These are phyloP conservation scores for Xylaria digitata DNA, from an alignment of 2,329 filamentous ascomycete genomes.

Conservation along the genomic window DNA sequence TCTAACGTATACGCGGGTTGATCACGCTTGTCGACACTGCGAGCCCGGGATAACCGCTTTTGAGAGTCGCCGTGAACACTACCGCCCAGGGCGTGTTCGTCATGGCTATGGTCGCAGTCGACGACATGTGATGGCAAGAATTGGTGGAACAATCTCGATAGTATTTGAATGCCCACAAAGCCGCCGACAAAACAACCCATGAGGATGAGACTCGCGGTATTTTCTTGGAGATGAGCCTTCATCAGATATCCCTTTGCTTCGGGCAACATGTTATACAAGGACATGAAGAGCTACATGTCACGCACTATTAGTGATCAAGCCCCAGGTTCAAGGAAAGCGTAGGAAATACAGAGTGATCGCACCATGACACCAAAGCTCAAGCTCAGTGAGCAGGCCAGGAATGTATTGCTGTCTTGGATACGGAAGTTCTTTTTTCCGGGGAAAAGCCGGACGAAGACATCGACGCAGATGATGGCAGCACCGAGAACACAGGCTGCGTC, in stretches of 20 bases:
- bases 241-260: slow-evolving; percentile 83
- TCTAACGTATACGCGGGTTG: slow-evolving; percentile 33
- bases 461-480: slow-evolving; percentile 87
- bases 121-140: slow-evolving; percentile 83
- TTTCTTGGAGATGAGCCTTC: slow-evolving; percentile 73
- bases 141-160: slow-evolving; percentile 78
- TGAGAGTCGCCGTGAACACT: slow-evolving; percentile 45
- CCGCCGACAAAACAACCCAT: slow-evolving; percentile 77
- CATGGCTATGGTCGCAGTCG: slow-evolving; percentile 81
- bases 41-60: slow-evolving; percentile 44
- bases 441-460: slow-evolving; percentile 78
- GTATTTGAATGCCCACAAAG: slow-evolving; percentile 78
- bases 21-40: slow-evolving; percentile 41
- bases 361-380: slow-evolving; percentile 98
- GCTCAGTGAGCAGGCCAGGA: slow-evolving; percentile 88
- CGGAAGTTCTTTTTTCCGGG: slow-evolving; percentile 81
- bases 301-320: not conserved
- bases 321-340: not conserved
- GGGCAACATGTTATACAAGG: slow-evolving; percentile 92
- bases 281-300: slow-evolving; percentile 79
- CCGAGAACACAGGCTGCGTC: slow-evolving; percentile 73
- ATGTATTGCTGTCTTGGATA: slow-evolving; percentile 89
- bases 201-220: slow-evolving; percentile 74
- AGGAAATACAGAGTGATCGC: slow-evolving; percentile 47
- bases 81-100: slow-evolving; percentile 58